Evolutionary conservation across 2,329 filamentous ascomycete genomes (phyloP).

Genomic region (Tolypocladium inflatum): DNA sequence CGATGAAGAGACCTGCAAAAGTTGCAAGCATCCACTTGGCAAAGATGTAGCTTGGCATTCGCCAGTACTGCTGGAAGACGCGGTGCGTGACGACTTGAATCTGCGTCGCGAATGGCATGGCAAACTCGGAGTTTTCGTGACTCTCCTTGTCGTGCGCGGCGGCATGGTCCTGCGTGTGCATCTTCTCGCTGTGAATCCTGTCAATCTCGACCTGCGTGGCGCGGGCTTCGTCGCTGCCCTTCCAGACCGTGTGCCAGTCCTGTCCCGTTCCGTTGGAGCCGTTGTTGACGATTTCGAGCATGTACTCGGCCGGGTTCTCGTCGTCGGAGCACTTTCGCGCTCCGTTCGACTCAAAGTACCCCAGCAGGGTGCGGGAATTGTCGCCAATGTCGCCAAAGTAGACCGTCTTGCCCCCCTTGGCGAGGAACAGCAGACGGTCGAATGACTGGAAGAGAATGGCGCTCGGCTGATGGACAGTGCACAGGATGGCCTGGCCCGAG

Average conservation of each 20-base stretch:
- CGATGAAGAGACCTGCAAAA: conserved; percentile 60
- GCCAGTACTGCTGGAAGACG: conserved; percentile 78
- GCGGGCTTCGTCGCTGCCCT: conserved; percentile 38
- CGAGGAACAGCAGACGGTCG: conserved; percentile 54
- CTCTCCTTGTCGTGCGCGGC: conserved; percentile 9
- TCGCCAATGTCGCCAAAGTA: conserved; percentile 61
- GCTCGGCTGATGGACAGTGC: conserved; percentile 46
- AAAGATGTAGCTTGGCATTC: conserved; percentile 69
- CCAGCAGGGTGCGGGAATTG: conserved; percentile 45
- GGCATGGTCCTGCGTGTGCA: conserved; percentile 6
- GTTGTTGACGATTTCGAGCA: conserved; percentile 47
- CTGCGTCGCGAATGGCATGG: conserved; percentile 62
- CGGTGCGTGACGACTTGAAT: conserved; percentile 54
- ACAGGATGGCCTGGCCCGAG: conserved; percentile 42
- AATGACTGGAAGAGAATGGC: conserved; percentile 45
- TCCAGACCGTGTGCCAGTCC: conserved; percentile 64
- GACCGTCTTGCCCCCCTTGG: conserved; percentile 55
- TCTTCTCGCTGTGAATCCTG: conserved; percentile 44
- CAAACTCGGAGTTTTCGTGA: conserved; percentile 54
- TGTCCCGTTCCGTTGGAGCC: conserved; percentile 25
- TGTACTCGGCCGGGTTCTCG: conserved; percentile 69
- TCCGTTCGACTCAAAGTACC: conserved; percentile 58
- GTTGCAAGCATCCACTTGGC: conserved; percentile 56
- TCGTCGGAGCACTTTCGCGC: conserved; percentile 47
- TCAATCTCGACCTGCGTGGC: conserved; percentile 53